Base-by-base conservation (phyloP, 805 yeast species). In the Saturnispora zaruensis region DNA sequence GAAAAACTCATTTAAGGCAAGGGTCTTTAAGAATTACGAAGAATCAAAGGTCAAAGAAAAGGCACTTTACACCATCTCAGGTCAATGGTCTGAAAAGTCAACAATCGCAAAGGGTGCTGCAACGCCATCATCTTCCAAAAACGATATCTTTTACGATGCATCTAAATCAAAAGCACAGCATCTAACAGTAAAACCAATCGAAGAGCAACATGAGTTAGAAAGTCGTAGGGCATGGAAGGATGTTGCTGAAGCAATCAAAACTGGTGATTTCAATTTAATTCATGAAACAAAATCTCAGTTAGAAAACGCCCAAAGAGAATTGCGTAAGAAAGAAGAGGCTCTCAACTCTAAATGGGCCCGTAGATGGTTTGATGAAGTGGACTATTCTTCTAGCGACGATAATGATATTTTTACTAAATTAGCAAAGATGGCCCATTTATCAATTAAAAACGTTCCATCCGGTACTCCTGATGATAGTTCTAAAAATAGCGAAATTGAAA, bases 51-150 rank as follows among this genome's bases (percentile, higher is more conserved):
- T 71, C 49, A 78, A 77, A 56, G 78, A 76, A 32, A 78, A 80
- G 52, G 87, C 95, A 1, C 68, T 88, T 50, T 86, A 78, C 68
- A 85, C 95, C 14, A 82, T 93, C 53, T 60, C 73, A 44, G 99
- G 99, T 44, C 97, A 89, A 71, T 93, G 98, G 99, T 82, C 93
- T 14, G 91, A 84, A 30, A 70, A 71, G 55, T 84, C 91, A 16
- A 75, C 71, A 59, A 81, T 87, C 55, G 71, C 69, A 54, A 75
- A 77, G 63, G 90, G 88, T 52, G 59, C 72, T 6, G 62, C 69
- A 24, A 65, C 79, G 8, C 60, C 65, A 3, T 62, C 73, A 3
- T 62, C 73, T 36, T 72, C 75, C 44, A 67, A 72, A 20, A 75
- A 70, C 48, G 75, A 70, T 37, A 58, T 79, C 32, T 86, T 86